Conservation (phyloP, 768 basidiomycete genomes). For the Lentinula edodes region DNA sequence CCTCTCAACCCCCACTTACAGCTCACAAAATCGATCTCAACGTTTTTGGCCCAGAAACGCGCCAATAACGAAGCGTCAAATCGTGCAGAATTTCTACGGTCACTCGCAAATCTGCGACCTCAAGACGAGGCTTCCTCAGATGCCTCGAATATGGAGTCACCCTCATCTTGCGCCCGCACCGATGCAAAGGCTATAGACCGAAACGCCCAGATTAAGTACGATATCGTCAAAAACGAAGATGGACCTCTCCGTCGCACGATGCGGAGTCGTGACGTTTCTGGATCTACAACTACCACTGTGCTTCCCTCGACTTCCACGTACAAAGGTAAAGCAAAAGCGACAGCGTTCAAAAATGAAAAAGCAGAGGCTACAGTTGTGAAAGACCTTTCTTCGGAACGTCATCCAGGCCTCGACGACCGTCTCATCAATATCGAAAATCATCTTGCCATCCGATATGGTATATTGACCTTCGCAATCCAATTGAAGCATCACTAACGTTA, state of each 20-base stretch:
- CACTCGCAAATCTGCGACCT: constrained; percentile 49
- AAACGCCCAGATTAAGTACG: constrained; percentile 80
- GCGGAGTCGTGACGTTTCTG: constrained; percentile 21
- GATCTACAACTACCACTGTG: neutral
- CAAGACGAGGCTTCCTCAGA: constrained; percentile 22
- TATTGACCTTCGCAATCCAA: constrained; percentile 6
- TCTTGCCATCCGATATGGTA: constrained; percentile 71
- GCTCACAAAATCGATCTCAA: constrained; percentile 69
- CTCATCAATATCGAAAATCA: constrained; percentile 66
- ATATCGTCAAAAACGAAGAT: constrained; percentile 80
- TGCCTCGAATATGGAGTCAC: constrained; percentile 13
- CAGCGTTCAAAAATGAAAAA: neutral
- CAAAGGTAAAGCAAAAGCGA: constrained; percentile 13
- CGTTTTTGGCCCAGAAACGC: constrained; percentile 64
- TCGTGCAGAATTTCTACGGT: constrained; percentile 65
- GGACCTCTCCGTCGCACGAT: constrained; percentile 66
- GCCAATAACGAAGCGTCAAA: constrained; percentile 75
- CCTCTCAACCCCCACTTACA: constrained; percentile 15
- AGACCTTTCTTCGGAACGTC: constrained; percentile 32
- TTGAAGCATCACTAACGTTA: neutral
- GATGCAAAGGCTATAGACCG: constrained; percentile 69
- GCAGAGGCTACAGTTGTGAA: constrained; percentile 12
- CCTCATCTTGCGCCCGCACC: constrained; percentile 63
- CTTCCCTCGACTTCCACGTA: constrained; percentile 7
- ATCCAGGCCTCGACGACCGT: constrained; percentile 62